Base-by-base conservation (phyloP, 768 basidiomycete genomes). In the Leccinum boreale region DNA sequence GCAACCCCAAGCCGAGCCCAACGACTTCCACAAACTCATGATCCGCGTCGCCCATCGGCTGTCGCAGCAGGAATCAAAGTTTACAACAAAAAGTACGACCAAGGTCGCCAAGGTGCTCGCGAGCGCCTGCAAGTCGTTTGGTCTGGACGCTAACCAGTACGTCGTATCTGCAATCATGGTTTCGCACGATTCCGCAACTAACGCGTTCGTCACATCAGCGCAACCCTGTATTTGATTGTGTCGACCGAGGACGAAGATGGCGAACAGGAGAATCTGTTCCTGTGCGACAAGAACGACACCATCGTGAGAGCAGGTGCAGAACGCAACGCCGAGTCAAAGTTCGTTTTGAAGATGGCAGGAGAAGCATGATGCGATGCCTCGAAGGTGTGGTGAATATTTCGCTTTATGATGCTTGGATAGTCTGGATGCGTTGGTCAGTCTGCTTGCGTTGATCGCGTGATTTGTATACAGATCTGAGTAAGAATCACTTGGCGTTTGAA, bases 21-120 rank as follows among this genome's bases (percentile, higher is more conserved):
- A 31, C 4, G 62, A 64, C 11, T 45, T 3, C 9, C 57, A 59
- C 2, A 69, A 65, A 33, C 44, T 71, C 35, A 59, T 62, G 58
- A 67, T 72, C n/a, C 73, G 71, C 15, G 70, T 74, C 29, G 65
- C 69, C 33, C 71, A 72, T 45, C 71, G 64, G 9, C 52, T 62
- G 0, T 64, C 73, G 7, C 58, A 58, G 42, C 72, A 73, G 50
- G 69, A 72, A 50, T 62, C 72, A 11, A 73, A 72, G 33, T 74
- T 72, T 24, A 69, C 62, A 23, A 56, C 62, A 5, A 74, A 71
- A n/a, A 39, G 53, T 23, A 64, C 67, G n/a, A 73, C 72, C 19
- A 74, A 58, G n/a, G 71, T 74, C 2, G 50, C 36, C 14, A 72
- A 70, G 17, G 67, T 72, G 39, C 57, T 72, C 4, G 4, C 63